These are phyloP conservation scores for Cladosporium sphaerospermum DNA, from an alignment of 2,329 filamentous ascomycete species.

Conservation along the genomic window DNA sequence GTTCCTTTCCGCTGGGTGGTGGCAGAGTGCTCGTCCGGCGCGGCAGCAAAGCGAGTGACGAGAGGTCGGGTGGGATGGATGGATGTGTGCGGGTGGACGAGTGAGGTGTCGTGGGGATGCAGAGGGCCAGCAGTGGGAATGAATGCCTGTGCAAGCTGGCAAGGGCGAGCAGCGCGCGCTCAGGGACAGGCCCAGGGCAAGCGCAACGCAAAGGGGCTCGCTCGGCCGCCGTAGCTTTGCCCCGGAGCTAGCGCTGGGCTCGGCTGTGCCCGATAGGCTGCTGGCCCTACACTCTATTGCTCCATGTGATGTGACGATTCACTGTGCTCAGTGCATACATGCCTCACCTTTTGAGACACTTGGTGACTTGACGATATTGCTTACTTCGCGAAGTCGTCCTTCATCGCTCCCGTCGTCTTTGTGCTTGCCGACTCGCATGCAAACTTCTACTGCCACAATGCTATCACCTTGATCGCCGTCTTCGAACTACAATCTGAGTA, in stretches of 20 bases:
- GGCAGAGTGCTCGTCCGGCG: background rate
- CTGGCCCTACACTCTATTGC: background rate
- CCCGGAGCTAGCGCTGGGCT: background rate
- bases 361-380: too few relatives aligned
- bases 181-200: background rate
- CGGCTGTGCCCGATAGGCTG: background rate
- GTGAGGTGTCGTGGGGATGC: background rate
- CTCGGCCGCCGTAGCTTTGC: background rate
- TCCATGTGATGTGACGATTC: background rate
- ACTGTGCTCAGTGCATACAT: too few relatives aligned
- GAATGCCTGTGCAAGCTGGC: background rate
- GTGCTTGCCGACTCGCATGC: background rate
- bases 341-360: too few relatives aligned
- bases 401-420: background rate
- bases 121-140: background rate
- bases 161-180: background rate
- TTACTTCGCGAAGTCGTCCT: too few relatives aligned
- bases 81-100: background rate
- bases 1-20: background rate
- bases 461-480: background rate
- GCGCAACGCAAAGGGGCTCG: background rate
- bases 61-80: background rate
- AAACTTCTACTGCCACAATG: background rate
- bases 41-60: slow-evolving; percentile 1
- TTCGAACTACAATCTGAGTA: background rate